phyloP scores from a whole-genome alignment of 2,329 filamentous ascomycete species.

The Talaromyces amestolkiae region DNA sequence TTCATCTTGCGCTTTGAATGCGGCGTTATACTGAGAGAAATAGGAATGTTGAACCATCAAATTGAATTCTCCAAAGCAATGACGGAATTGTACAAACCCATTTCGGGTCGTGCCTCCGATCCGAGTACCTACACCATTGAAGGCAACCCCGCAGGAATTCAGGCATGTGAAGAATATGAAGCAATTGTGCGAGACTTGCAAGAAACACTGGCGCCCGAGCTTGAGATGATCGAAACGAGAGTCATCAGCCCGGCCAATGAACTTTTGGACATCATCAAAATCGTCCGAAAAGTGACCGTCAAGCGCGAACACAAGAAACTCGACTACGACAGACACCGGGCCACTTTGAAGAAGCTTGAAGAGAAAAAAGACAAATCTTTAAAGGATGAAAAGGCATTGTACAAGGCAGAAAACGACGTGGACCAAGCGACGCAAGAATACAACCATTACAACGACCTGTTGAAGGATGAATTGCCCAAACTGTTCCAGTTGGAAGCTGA shows the following conservation, averaged over 20 bases:
- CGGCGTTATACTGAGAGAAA: not conserved
- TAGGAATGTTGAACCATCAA: slow-evolving; percentile 90
- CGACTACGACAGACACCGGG: slow-evolving; percentile 86
- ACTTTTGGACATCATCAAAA: slow-evolving; percentile 89
- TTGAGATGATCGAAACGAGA: slow-evolving; percentile 94
- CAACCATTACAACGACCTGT: slow-evolving; percentile 95
- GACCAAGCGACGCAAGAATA: slow-evolving; percentile 92
- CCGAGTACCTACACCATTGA: slow-evolving; percentile 77
- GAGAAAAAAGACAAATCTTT: slow-evolving; percentile 96
- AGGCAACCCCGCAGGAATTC: slow-evolving; percentile 89
- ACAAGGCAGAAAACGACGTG: slow-evolving; percentile 88
- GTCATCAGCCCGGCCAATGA: slow-evolving; percentile 92
- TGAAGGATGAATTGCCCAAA: slow-evolving; percentile 93
- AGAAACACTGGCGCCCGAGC: slow-evolving; percentile 80
- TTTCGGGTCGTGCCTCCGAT: slow-evolving; percentile 92
- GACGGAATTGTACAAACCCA: slow-evolving; percentile 96
- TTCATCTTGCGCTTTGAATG: too few relatives aligned
- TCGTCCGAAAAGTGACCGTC: slow-evolving; percentile 79
- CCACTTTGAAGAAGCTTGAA: slow-evolving; percentile 85
- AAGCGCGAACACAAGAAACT: slow-evolving; percentile 98
- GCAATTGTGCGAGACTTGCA: slow-evolving; percentile 84
- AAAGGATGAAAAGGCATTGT: slow-evolving; percentile 96
- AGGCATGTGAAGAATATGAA: slow-evolving; percentile 95
- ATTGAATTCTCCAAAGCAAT: slow-evolving; percentile 98
- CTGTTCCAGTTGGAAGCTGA: slow-evolving; percentile 86